Base-by-base conservation (phyloP, 2,329 filamentous ascomycete species). In the Sporothrix curviconia region DNA sequence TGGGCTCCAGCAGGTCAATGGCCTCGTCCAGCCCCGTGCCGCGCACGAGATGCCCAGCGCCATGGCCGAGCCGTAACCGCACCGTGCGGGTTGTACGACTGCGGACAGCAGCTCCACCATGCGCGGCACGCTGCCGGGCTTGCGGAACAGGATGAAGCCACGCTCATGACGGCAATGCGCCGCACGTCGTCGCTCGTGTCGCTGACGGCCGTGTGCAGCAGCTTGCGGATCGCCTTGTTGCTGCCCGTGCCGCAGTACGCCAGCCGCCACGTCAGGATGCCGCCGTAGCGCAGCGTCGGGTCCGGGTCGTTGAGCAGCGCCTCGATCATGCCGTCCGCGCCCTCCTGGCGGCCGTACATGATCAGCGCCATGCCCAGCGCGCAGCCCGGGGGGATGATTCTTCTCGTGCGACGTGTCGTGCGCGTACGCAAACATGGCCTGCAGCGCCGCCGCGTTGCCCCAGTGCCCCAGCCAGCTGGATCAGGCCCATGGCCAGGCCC, bases 11-110 rank as follows among this genome's bases (percentile, higher is more conserved):
- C 17, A 99, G 80, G 67, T 99, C 94, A 61, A 97, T 94, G 22
- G 95, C 94, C 74, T 99, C 94, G 62, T 96, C 91, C 30, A 97
- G 80, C 14, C 94, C 94, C 54, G 94, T 99, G 49, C 94, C 25
- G 94, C 94, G 67, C 95, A 99, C 25, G 95, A 95, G 67, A 99
- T 99, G 74, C 94, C 94, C 12, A 99, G 83, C 43, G 95, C 95
- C 91, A 99, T 96, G 55, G 94, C 94, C 19, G 94, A 95, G 68
- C 94, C 94, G 67, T 99, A 99, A 58, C n/a, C 94, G 87, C 47
- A 99, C 94, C n/a, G 69, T 99, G 94, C 19, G 94, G 94, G 75
- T 99, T 99, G 79, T 99, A 99, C 0, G 92, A 97, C 72, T 99
- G n/a, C 95, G 5, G 94, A 94, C 19, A 99, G 84, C 52, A 99